Evolutionary conservation across 495 filamentous ascomycete species (phyloP), one percentile per base, ranked within the genome.

Genomic region (Penicillium bialowiezense): DNA sequence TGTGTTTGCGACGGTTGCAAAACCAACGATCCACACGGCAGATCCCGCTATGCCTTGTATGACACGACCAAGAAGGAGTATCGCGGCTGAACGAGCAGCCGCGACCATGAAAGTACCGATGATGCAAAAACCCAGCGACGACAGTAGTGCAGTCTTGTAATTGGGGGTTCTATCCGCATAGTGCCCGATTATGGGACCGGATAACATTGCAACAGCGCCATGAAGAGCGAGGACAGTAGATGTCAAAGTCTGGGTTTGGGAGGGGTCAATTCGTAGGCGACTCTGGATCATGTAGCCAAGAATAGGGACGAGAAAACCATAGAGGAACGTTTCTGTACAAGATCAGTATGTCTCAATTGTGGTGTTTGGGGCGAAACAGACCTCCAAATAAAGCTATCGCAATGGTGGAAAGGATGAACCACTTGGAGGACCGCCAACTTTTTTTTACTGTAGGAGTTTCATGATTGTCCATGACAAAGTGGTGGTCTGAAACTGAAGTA

Each of bases 221-320:
- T 58, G 47, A 2, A 52, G 12, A 13, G 48, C 35, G 7, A 59
- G 44, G 14, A 53, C 39, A 1, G 20, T 17, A 8, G 52, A 41
- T 13, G 43, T 59, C 3, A 49, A 9, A 1, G 18, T n/a, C 28
- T 59, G 52, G 3, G 56, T 44, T 7, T 50, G 32, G 3, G 55
- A 43, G 1, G 28, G 26, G n/a, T 38, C 42, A 6, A 59, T 21
- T 26, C 48, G 17, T 1, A 51, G 47, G 4, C 52, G 51, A 13
- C 48, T 24, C 17, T 43, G 14, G 12, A 59, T 6, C 46, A 59
- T 59, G 12, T 41, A 41, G 5, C 29, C 17, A 1, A 55, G 37
- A 13, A 59, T 59, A 2, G 55, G 55, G 1, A 52, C 55, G 7
- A 55, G 47, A 33, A 54, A 59, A 3, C 36, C 42, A 41, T 55